Base-by-base conservation (phyloP, 176 grass and related monocot species). In the Cenchrus purpureus region DNA sequence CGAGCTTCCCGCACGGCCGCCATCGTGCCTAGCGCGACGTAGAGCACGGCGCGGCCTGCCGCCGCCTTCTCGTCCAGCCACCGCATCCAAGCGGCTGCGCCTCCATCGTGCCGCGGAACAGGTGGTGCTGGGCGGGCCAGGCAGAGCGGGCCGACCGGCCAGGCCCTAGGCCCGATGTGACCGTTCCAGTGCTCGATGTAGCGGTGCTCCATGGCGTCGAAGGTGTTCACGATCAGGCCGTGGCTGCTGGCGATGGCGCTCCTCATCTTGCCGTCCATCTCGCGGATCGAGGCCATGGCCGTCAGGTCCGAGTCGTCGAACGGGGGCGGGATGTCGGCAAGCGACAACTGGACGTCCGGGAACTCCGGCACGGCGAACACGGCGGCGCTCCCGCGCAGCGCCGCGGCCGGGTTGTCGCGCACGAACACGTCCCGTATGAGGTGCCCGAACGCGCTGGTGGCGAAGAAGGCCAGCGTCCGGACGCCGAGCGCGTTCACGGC, bases 161-260 rank as follows among this genome's bases (percentile, higher is more conserved):
- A 66, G 0, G 78, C 78, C 78, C 48, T 66, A 5, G 78, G 78
- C 29, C 62, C 46, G 28, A 80, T 5, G 16, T 67, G 25, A 0
- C 28, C 15, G 48, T 80, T 67, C 78, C 87, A 88, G 67, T 49
- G 67, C 59, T 84, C 49, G 66, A 88, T 37, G 74, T 88, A 88
- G 22, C 0, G 58, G 22, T 1, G 14, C 50, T 88, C 87, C 34
- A 79, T 28, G 25, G 9, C 58, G 17, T 67, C 40, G 59, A 79
- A 88, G 75, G 61, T 82, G 85, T 88, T 84, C 31, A 88, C 52
- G 76, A 88, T 84, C 6, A 88, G 34, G 13, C 76, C 81, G 7
- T 15, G 25, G 87, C 87, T 84, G 5, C 2, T 51, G 40, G 49
- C 50, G 4, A 88, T 37, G 17, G 75, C 59, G 7, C 28, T 66